A percentile compares a stretch with the other conserved stretches of the same genome.
Conservation (phyloP, 192 early-diverging fungal genomes). For the Backusella luteola region DNA sequence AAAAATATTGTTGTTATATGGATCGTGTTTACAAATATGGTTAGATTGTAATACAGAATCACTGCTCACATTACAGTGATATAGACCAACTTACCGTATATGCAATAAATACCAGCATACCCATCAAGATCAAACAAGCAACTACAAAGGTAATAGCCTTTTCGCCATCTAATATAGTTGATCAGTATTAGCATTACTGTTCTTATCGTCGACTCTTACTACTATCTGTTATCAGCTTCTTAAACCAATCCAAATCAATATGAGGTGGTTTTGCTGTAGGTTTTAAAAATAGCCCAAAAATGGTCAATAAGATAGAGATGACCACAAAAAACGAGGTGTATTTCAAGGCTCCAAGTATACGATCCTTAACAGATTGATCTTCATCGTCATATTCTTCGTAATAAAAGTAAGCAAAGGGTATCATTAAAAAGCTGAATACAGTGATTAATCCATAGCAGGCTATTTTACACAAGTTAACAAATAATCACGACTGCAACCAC, state of each 20-base stretch:
- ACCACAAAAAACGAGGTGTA: conserved; percentile 56
- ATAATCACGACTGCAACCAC: not conserved
- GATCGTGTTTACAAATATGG: not conserved
- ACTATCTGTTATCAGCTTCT: conserved; percentile 40
- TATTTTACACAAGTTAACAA: conserved; percentile 14
- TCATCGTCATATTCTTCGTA: conserved; percentile 55
- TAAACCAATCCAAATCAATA: conserved; percentile 53
- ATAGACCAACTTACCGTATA: conserved; percentile 47
- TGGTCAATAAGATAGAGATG: conserved; percentile 44
- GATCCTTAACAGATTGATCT: conserved; percentile 31
- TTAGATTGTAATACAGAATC: not conserved
- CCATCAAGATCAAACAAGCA: conserved; percentile 45
- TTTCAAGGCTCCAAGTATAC: conserved; percentile 46
- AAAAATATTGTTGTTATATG: not conserved
- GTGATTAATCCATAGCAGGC: conserved; percentile 48
- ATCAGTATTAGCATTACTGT: not conserved
- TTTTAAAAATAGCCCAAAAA: conserved; percentile 51
- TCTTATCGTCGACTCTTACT: conserved; percentile 33
- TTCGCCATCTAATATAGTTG: conserved; percentile 30
- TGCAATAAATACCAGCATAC: conserved; percentile 51
- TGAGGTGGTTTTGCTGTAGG: conserved; percentile 26
- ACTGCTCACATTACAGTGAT: not conserved
- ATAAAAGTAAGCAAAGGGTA: conserved; percentile 64
- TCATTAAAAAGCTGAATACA: conserved; percentile 47
- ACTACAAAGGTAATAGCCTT: conserved; percentile 49